Evolutionary conservation across 2,329 filamentous ascomycete genomes (phyloP), one percentile per base, ranked within the genome.

Genomic region (Bipolaris gigantea): DNA sequence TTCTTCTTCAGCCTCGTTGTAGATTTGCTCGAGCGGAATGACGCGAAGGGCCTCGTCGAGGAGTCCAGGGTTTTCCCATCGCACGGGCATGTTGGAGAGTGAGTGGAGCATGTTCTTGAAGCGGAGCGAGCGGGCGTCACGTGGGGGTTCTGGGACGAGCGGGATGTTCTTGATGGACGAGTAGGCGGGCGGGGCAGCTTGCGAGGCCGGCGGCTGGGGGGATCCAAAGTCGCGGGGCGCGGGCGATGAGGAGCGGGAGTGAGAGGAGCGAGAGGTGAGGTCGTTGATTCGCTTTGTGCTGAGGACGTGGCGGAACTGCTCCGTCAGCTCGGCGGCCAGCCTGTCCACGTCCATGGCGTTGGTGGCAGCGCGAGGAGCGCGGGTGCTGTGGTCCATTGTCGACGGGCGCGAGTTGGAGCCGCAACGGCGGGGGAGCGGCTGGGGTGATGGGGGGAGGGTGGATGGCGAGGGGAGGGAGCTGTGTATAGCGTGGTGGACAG

Each of bases 61-160:
- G 10, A 97, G 79, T 33, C 94, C 94, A 0, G 94, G 93, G 74
- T 99, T 97, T 76, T 99, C 94, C 78, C 96, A 99, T 73, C 93
- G 94, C 18, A 88, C 89, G 16, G 94, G 94, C 41, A 92, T 96
- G 55, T 89, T 83, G 15, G 93, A 96, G 18, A 97, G 78, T 18
- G 90, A 91, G 62, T 95, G 84, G 40, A 97, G 83, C 57, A 95
- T 83, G 75, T 89, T 96, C 58, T 76, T 75, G 70, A 81, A 81
- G 47, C 78, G 77, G 35, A 80, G 63, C 11, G 77, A 79, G 49
- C 77, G 77, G 45, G 73, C 67, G 60, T 81, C 79, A 40, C 70
- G 72, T 6, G 94, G 93, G 21, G 91, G 83, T 11, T 88, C 87
- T 3, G 94, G 92, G 47, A 88, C 79, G 59, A 88, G 83, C 27